Evolutionary conservation across 208 protist genomes (phyloP).

Genomic region (Kentomonas sorsogonicus): DNA sequence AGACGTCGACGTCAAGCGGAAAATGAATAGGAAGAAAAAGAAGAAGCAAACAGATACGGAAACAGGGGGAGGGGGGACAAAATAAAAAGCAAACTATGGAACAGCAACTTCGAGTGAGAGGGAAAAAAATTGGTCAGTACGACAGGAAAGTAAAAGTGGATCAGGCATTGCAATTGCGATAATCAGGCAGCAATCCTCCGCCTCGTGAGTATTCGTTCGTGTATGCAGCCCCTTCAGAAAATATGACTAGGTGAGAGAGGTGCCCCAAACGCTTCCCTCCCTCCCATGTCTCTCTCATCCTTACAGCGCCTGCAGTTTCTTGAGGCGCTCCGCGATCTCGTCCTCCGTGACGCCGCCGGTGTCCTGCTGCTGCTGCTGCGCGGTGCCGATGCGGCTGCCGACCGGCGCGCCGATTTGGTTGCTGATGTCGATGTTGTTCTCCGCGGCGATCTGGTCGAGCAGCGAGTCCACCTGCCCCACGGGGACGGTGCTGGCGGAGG

Average conservation of each 20-base stretch:
- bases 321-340: conserved; percentile 60
- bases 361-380: no score
- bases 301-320: conserved; percentile 48
- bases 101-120: conserved; percentile 6
- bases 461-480: conserved; percentile 87
- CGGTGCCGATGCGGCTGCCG: conserved; percentile 18
- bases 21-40: conserved; percentile 13
- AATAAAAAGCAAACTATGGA: background rate
- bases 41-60: conserved; percentile 9
- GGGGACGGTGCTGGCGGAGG: conserved; percentile 86
- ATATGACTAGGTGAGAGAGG: background rate
- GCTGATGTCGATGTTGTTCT: conserved; percentile 91
- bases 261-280: background rate
- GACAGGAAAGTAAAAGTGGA: conserved; percentile 10
- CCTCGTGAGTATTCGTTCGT: no score
- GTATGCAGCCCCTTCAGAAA: background rate
- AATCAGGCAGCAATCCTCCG: no score
- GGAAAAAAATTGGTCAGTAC: conserved; percentile 12
- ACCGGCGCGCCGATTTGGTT: conserved; percentile 40
- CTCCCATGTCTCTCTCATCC: background rate
- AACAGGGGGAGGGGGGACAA: background rate
- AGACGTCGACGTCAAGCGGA: background rate
- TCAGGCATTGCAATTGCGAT: background rate
- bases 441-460: conserved; percentile 92
- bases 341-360: conserved; percentile 39